These are phyloP conservation scores for Candida morakotiae DNA, from an alignment of 805 yeast genomes.

Conservation along the genomic window DNA sequence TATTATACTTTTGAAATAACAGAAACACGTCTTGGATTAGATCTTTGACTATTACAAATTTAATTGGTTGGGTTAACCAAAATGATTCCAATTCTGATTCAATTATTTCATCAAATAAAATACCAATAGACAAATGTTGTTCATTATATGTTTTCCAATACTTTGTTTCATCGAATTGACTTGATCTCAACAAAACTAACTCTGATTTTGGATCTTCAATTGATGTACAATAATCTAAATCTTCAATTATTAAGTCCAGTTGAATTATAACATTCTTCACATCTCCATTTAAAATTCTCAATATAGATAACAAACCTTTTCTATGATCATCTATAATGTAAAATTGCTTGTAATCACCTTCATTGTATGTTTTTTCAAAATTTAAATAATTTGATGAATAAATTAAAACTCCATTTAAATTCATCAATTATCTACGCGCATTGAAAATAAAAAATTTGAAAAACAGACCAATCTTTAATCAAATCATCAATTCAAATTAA, in stretches of 20 bases:
- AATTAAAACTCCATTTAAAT: slow-evolving; percentile 3
- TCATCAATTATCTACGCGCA: slow-evolving; percentile 1
- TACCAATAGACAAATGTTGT: neutral
- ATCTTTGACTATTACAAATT: neutral
- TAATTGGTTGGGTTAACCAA: slow-evolving; percentile 7
- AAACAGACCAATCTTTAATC: no score
- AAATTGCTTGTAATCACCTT: no score
- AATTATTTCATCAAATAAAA: neutral
- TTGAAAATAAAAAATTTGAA: slow-evolving; percentile 1
- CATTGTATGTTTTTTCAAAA: neutral
- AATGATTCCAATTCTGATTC: neutral
- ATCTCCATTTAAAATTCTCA: neutral
- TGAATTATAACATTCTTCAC: neutral
- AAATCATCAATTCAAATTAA: no score
- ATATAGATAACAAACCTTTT: neutral
- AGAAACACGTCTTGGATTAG: neutral
- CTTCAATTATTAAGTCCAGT: neutral
- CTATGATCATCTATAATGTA: no score
- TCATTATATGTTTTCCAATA: neutral
- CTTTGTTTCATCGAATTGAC: neutral
- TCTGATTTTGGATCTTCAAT: neutral
- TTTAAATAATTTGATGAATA: neutral
- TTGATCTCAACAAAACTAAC: neutral
- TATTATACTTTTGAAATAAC: neutral
- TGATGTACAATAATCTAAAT: neutral